Base-by-base conservation (phyloP, 352 stramenopile species). In the Globisporangium echinulatum region DNA sequence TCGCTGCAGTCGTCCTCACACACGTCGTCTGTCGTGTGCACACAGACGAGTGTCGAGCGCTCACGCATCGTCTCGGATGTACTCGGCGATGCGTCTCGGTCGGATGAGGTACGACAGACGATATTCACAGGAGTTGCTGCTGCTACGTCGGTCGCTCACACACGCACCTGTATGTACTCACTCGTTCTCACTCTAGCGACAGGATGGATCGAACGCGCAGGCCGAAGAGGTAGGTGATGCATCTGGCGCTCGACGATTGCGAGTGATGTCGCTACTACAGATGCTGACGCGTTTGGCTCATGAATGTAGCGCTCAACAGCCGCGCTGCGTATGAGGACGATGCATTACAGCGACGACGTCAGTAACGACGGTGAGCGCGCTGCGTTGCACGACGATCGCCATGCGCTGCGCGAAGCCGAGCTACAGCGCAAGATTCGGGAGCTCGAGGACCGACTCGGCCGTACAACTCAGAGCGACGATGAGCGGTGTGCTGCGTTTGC, bases 391-490 rank as follows among this genome's bases (percentile, higher is more conserved):
- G 7, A 44, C 25, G 25, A 25, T 25, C 1, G 25, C 25, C 25
- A 36, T 52, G 59, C 25, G 38, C 33, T 54, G 13, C 54, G 60
- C 42, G 54, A 66, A 53, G 25, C 40, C 13, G n/a, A 56, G 0
- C 11, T 66, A 4, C 50, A 67, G 25, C 37, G 42, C 36, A 59
- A 62, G 11, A 49, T 67, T 2, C 38, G 43, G 11, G 51, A 62
- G 43, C 51, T 67, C 4, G 50, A 67, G 49, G 56, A 56, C 3
- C 55, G 50, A 36, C 50, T 67, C 33, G 36, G 48, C 19, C 61
- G 50, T 11, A 54, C 59, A 39, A n/a, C 38, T 6, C 55, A 67
- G 17, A 58, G 61, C 17, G 55, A 67, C 55, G 61, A 67, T 6
- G 56, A 67, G 37, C 50, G 49, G 9, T 40, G 44, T 8, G 44